A percentile compares a stretch with the other conserved stretches of the same genome.
These are phyloP conservation scores for Combretum micranthum DNA, from an alignment of 345 rosid genomes.

Conservation along the genomic window DNA sequence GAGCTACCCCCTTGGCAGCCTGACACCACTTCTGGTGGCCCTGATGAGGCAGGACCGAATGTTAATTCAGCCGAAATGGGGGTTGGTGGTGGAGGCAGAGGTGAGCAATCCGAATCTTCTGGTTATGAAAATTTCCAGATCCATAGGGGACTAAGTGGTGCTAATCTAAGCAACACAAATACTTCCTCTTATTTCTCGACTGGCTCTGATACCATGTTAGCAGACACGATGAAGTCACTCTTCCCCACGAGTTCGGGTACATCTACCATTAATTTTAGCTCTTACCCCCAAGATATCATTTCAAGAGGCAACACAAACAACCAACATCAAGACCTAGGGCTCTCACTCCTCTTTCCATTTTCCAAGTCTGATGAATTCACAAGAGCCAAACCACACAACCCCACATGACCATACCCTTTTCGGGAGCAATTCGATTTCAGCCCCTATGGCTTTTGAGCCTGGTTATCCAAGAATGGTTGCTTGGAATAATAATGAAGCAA, in stretches of 20 bases:
- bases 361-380: constrained; percentile 16
- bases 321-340: constrained; percentile 10
- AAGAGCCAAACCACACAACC: background rate
- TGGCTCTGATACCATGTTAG: constrained; percentile 22
- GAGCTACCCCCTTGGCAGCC: constrained; percentile 46
- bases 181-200: constrained; percentile 26
- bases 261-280: constrained; percentile 42
- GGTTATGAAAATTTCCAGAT: constrained; percentile 35
- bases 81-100: constrained; percentile 12
- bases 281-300: constrained; percentile 45
- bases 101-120: constrained; percentile 29
- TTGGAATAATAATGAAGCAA: constrained; percentile 30
- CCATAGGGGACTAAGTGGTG: constrained; percentile 24
- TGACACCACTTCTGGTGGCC: background rate
- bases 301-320: constrained; percentile 35
- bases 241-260: constrained; percentile 50
- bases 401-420: constrained; percentile 3
- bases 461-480: constrained; percentile 45
- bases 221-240: constrained; percentile 53
- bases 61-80: constrained; percentile 31
- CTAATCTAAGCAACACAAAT: constrained; percentile 19
- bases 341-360: constrained; percentile 13
- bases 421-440: constrained; percentile 9
- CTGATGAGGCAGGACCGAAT: constrained; percentile 16
- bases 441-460: constrained; percentile 23